Evolutionary conservation across 768 basidiomycete species (phyloP), one percentile per base, ranked within the genome.

Genomic region (Calocera cornea): DNA sequence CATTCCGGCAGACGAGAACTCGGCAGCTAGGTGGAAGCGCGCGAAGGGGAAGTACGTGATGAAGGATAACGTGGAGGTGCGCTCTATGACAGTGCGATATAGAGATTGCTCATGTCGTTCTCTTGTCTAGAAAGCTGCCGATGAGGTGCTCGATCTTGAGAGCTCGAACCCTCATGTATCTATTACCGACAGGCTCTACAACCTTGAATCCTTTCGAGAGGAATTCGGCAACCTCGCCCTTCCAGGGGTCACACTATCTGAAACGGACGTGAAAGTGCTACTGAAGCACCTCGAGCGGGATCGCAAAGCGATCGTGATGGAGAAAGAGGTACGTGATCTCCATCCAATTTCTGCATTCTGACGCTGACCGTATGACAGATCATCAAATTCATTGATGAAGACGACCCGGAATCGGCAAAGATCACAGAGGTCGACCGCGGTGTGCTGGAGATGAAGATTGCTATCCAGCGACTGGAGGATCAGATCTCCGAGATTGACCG

Each of bases 401-500:
- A 78, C 0, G 78, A 67, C 22, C 41, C 64, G 76, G 41, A 78
- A 76, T n/a, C 76, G 75, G 19, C 79, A 77, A 65, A 68, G 16
- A 84, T 97, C 60, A 88, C 87, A 19, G 81, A 85, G n/a, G 83
- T 94, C 2, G 95, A 98, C 72, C 80, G 77, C 44, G 90, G 95
- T 11, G 85, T 95, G 17, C 77, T 97, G 3, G 88, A 92, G 69
- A 82, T 97, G 66, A 87, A 89, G 76, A 79, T 76, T 0, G 90
- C 90, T 0, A 82, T 93, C 31, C 73, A 77, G 64, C 86, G 84
- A 69, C 74, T 97, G 14, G 83, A 87, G 64, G 73, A 77, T 2
- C 92, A 95, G 73, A 81, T 95, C 0, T 82, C 86, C 10, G 79
- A 79, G 12, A 76, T 95, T 34, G 88, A 93, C 64, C 68, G 71